These are phyloP conservation scores for Zalerion maritima DNA, from an alignment of 495 filamentous ascomycete genomes.

Conservation along the genomic window DNA sequence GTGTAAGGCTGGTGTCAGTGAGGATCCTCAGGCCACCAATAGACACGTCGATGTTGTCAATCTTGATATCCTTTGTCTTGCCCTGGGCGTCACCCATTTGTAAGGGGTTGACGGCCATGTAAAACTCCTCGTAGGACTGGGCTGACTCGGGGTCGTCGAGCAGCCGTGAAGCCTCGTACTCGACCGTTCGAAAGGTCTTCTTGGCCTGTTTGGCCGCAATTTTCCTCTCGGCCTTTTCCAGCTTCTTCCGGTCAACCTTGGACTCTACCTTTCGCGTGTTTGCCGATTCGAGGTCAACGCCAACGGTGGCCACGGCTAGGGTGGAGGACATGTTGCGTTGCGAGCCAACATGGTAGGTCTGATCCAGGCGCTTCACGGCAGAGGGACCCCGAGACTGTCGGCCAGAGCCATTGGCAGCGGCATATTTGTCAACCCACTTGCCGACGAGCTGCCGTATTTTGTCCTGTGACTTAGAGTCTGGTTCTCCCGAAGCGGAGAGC, in stretches of 20 bases:
- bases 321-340: conserved; percentile 94
- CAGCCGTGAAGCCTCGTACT: conserved; percentile 89
- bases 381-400: conserved; percentile 42
- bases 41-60: conserved; percentile 87
- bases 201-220: conserved; percentile 97
- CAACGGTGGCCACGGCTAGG: conserved; percentile 66
- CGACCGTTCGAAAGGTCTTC: conserved; percentile 93
- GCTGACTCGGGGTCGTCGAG: conserved; percentile 68
- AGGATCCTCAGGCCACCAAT: conserved; percentile 83
- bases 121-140: conserved; percentile 98
- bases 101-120: conserved; percentile 96
- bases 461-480: conserved; percentile 44
- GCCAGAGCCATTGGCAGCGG: conserved; percentile 55
- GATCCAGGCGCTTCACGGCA: conserved; percentile 73
- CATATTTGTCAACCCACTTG: conserved; percentile 75
- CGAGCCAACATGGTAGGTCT: conserved; percentile 86
- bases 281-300: conserved; percentile 86
- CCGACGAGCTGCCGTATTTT: conserved; percentile 74
- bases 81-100: conserved; percentile 48
- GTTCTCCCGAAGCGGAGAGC: conserved; percentile 74
- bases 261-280: conserved; percentile 89
- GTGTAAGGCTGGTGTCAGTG: conserved; percentile 73
- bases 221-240: conserved; percentile 97
- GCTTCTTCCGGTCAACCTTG: conserved; percentile 94
- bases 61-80: conserved; percentile 99